phyloP scores from a whole-genome alignment of 2,329 filamentous ascomycete genomes.

The Microcyclospora pomicola region DNA sequence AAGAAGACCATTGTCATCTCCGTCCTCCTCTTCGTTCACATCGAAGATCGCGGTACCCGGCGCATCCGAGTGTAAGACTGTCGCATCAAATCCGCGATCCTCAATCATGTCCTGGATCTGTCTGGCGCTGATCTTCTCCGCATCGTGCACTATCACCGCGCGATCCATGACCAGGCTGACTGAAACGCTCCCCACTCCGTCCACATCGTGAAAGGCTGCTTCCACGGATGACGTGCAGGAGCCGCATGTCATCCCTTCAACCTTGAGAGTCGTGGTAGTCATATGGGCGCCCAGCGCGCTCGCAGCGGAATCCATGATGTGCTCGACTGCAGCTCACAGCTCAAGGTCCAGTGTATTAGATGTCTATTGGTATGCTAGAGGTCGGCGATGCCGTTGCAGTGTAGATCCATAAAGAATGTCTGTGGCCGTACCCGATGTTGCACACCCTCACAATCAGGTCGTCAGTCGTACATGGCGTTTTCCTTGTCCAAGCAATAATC shows the following conservation, averaged over 20 bases:
- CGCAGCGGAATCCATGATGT: too few relatives aligned
- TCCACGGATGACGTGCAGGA: conserved; percentile 90
- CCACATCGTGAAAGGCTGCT: conserved; percentile 66
- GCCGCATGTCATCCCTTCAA: conserved; percentile 79
- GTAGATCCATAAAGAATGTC: too few relatives aligned
- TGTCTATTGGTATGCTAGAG: too few relatives aligned
- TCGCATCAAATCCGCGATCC: conserved; percentile 80
- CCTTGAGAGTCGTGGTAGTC: conserved; percentile 82
- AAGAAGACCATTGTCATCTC: conserved; percentile 4
- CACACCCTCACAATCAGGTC: too few relatives aligned
- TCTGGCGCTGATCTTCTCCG: conserved; percentile 57
- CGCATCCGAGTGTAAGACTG: conserved; percentile 28
- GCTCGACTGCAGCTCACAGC: too few relatives aligned
- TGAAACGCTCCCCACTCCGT: conserved; percentile 74
- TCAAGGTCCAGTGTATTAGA: too few relatives aligned
- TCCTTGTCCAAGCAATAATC: too few relatives aligned
- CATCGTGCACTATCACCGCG: conserved; percentile 82
- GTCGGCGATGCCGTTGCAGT: too few relatives aligned
- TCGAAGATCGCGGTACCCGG: conserved; percentile 14
- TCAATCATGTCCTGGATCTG: conserved; percentile 75
- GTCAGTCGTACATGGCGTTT: too few relatives aligned
- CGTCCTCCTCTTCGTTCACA: conserved; percentile 8
- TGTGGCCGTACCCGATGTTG: too few relatives aligned
- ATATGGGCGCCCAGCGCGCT: conserved; percentile 33
- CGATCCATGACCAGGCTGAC: conserved; percentile 93